These are phyloP conservation scores for Ustilago trichophora DNA, from an alignment of 1,284 basidiomycete species.

Conservation along the genomic window DNA sequence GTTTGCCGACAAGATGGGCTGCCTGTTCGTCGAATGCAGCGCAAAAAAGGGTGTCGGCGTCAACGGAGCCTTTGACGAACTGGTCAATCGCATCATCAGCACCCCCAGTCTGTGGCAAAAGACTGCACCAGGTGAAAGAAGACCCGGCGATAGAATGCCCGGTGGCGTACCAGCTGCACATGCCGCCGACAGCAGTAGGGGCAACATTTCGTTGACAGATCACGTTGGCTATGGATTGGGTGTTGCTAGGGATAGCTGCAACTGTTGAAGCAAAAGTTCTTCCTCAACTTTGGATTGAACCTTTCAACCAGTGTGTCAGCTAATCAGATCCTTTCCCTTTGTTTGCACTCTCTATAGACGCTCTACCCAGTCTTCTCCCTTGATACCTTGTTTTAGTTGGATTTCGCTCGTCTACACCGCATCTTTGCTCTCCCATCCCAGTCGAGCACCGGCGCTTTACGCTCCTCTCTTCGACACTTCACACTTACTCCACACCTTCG, in stretches of 20 bases:
- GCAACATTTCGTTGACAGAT: conserved; percentile 51
- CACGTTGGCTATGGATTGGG: conserved; percentile 47
- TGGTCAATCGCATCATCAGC: conserved; percentile 62
- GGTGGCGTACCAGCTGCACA: conserved; percentile 60
- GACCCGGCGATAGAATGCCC: conserved; percentile 64
- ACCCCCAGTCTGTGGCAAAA: conserved; percentile 61
- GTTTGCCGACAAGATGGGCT: conserved; percentile 83
- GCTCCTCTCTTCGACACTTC: too few relatives aligned
- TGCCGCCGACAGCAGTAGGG: conserved; percentile 50
- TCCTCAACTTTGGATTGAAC: too few relatives aligned
- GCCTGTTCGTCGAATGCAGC: conserved; percentile 81
- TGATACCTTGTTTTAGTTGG: too few relatives aligned
- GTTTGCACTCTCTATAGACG: too few relatives aligned
- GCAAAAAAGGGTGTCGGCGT: conserved; percentile 63
- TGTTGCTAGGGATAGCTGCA: conserved; percentile 51
- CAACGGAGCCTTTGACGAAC: conserved; percentile 62
- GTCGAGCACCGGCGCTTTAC: too few relatives aligned
- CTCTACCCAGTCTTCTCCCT: too few relatives aligned
- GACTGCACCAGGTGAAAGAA: conserved; percentile 49
- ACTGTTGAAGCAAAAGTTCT: conserved; percentile 40
- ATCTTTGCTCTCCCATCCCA: too few relatives aligned
- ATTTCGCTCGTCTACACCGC: too few relatives aligned
- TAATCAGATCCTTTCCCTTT: too few relatives aligned
- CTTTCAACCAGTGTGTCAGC: too few relatives aligned
- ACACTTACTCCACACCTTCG: too few relatives aligned